Conservation (phyloP, 352 stramenopile genomes). For the Phytophthora constricta region DNA sequence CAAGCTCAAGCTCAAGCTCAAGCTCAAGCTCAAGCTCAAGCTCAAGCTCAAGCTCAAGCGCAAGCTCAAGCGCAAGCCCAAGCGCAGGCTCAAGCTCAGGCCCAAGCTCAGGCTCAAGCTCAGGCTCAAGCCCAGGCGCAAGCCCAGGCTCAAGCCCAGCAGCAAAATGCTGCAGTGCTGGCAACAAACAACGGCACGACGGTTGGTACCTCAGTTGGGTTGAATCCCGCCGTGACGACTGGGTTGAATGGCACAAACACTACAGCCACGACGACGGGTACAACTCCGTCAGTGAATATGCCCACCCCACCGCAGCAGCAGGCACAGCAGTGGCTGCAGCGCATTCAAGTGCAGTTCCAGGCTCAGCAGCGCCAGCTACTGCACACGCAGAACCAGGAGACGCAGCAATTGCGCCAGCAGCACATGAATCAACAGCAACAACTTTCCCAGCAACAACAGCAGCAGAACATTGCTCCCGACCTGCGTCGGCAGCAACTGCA, state of each 20-base stretch:
- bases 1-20: conserved; percentile 40
- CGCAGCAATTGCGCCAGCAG: conserved; percentile 75
- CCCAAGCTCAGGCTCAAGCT: conserved; percentile 32
- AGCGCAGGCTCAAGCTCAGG: conserved; percentile 26
- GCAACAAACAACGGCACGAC: conserved; percentile 24
- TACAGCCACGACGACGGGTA: conserved; percentile 27
- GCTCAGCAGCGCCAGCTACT: conserved; percentile 77
- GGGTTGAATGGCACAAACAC: conserved; percentile 36
- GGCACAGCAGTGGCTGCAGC: conserved; percentile 82
- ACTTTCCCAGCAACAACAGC: conserved; percentile 71
- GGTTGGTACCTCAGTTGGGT: conserved; percentile 27
- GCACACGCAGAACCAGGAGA: conserved; percentile 81
- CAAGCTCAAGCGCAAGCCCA: conserved; percentile 37
- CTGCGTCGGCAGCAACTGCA: conserved; percentile 72
- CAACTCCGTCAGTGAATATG: conserved; percentile 35
- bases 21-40: conserved; percentile 36
- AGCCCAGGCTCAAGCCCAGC: conserved; percentile 25
- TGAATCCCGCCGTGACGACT: conserved; percentile 39
- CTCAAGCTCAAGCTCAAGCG: conserved; percentile 35
- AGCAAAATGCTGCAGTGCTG: conserved; percentile 29
- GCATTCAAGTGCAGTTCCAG: conserved; percentile 84
- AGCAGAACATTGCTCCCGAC: conserved; percentile 66
- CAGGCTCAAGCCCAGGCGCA: conserved; percentile 30
- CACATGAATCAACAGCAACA: conserved; percentile 83
- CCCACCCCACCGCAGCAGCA: conserved; percentile 64